Base-by-base conservation (phyloP, 2,329 filamentous ascomycete species). In the Pseudofabraea citricarpa region DNA sequence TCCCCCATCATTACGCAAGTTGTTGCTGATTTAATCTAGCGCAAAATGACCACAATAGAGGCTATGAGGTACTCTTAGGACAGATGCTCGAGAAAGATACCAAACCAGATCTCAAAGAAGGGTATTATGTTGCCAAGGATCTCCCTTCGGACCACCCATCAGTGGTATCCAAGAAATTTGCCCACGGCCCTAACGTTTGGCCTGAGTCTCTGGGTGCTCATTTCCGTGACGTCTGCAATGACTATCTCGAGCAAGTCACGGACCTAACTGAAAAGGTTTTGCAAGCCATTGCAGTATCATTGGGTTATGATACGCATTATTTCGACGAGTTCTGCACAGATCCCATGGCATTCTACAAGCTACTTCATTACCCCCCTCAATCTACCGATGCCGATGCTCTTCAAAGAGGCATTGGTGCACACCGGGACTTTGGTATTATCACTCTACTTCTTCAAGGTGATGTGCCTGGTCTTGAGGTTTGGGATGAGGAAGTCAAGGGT, bases 361-460 rank as follows among this genome's bases (percentile, higher is more conserved):
- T 42, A 20, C 37, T 46, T 16, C 40, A 46, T 29, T 43, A 46
- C 22, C 40, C 44, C 18, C 40, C 40, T 15, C 29, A 39, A 40
- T 36, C 27, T 3, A 46, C 35, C 22, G n/a, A n/a, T n/a, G 35
- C 44, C 18, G 36, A 20, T 40, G 22, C 22, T 7, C 40, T 40
- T 31, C 31, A 20, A 10, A 23, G 41, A 44, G 41, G 44, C 12
- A 41, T 47, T 22, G 41, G 45, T 9, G 41, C 45, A 21, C 41
- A 47, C 23, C 22, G 45, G 18, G 40, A 47, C 18, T 47, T 47
- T 21, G 45, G 41, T 15, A 38, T 23, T 21, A 38, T 47, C 6
- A 47, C 41, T 18, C 41, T 47, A n/a, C 26, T 47, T n/a, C 23
- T 47, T 29, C 45, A 47, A 37, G 45, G 41, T 16, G 27, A 44